phyloP scores from a whole-genome alignment of 345 rosid genomes.

The Pelargonium nanum region DNA sequence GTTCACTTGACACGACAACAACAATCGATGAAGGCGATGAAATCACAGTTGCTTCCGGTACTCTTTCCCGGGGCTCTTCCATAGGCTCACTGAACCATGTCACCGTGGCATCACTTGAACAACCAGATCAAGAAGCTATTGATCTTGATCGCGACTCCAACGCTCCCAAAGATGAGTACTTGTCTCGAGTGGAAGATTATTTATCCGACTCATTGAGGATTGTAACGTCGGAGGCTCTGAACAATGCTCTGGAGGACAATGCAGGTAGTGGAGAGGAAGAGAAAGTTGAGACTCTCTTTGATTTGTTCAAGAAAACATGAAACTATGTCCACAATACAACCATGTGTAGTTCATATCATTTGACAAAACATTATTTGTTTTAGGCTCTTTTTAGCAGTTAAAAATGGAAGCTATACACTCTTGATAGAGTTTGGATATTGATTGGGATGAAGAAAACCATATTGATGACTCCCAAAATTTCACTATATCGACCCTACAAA shows the following conservation, averaged over 20 bases:
- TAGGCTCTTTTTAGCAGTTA: too few relatives aligned
- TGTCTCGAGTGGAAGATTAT: slow-evolving; percentile 49
- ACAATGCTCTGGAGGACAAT: slow-evolving; percentile 33
- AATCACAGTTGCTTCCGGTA: slow-evolving; percentile 61
- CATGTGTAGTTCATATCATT: too few relatives aligned
- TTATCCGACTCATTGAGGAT: slow-evolving; percentile 39
- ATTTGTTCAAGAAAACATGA: slow-evolving; percentile 50
- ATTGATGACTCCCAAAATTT: too few relatives aligned
- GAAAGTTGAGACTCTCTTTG: slow-evolving; percentile 38
- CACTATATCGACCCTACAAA: too few relatives aligned
- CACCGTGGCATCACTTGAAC: slow-evolving; percentile 41
- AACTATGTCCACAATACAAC: too few relatives aligned
- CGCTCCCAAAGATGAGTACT: slow-evolving; percentile 24
- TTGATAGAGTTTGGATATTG: too few relatives aligned
- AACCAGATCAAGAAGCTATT: slow-evolving; percentile 29
- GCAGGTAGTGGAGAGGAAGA: slow-evolving; percentile 22
- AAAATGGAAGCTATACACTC: too few relatives aligned
- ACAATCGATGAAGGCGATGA: slow-evolving; percentile 72
- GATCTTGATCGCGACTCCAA: slow-evolving; percentile 30
- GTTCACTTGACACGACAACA: slow-evolving; percentile 57
- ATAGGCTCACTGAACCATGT: slow-evolving; percentile 53
- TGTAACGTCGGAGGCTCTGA: slow-evolving; percentile 19
- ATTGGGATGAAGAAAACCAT: too few relatives aligned
- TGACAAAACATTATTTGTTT: too few relatives aligned
- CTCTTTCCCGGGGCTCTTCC: slow-evolving; percentile 64